Conservation (phyloP, 2,329 filamentous ascomycete genomes). For the Colletotrichum plurivorum region DNA sequence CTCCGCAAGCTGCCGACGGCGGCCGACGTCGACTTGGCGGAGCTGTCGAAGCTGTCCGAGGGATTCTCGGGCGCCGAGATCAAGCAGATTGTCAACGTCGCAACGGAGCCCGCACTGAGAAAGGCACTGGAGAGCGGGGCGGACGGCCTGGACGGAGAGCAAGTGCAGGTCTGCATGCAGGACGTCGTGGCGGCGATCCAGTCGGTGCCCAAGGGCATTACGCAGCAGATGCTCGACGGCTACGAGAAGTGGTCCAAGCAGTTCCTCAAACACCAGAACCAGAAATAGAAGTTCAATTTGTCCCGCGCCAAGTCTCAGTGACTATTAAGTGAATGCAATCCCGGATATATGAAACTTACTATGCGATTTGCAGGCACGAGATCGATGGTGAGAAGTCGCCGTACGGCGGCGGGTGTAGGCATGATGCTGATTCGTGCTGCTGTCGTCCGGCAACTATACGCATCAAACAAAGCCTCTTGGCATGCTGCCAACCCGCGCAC, state of each 20-base stretch:
- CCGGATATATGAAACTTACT: background rate
- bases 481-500: constrained; percentile 8
- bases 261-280: constrained; percentile 35
- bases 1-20: constrained; percentile 71
- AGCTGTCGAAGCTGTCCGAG: constrained; percentile 75
- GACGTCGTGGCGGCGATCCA: constrained; percentile 61
- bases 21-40: constrained; percentile 74
- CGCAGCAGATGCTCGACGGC: constrained; percentile 67
- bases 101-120: constrained; percentile 57
- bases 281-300: constrained; percentile 23
- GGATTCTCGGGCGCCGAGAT: constrained; percentile 92
- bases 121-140: constrained; percentile 47
- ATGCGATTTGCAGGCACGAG: background rate
- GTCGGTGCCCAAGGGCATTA: constrained; percentile 70
- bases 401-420: constrained; percentile 6
- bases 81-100: constrained; percentile 64
- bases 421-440: constrained; percentile 6
- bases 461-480: constrained; percentile 4
- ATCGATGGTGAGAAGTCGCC: constrained; percentile 7
- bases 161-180: constrained; percentile 51
- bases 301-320: constrained; percentile 4
- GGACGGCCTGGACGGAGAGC: constrained; percentile 38
- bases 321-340: background rate
- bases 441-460: background rate
- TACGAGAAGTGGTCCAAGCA: constrained; percentile 70